phyloP scores from a whole-genome alignment of 2,329 filamentous ascomycete species.

The Helotiales sp. region DNA sequence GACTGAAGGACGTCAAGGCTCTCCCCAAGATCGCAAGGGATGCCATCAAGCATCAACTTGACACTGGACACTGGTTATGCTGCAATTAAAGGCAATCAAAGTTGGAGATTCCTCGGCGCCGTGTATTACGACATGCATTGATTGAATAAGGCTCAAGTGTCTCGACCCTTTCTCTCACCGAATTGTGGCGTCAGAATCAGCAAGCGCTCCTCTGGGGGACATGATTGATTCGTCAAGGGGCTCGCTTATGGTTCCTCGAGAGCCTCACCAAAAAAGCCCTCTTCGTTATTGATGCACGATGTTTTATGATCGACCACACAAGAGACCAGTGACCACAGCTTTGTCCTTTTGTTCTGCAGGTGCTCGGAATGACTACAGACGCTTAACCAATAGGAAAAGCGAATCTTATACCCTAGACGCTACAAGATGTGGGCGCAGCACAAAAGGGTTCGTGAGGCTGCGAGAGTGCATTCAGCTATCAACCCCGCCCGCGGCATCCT shows the following conservation, averaged over 20 bases:
- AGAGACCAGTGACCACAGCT: not conserved
- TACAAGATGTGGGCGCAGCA: too few species aligned
- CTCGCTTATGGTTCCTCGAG: not conserved
- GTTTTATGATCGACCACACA: not conserved
- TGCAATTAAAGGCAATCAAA: too few species aligned
- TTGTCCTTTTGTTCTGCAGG: not conserved
- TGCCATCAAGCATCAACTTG: constrained; percentile 4
- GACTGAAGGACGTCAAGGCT: not conserved
- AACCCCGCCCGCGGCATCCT: too few species aligned
- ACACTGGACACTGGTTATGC: not conserved
- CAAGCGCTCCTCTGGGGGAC: not conserved
- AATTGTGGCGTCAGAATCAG: not conserved
- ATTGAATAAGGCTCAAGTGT: not conserved
- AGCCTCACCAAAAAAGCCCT: not conserved
- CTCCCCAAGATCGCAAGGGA: constrained; percentile 2
- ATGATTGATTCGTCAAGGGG: not conserved
- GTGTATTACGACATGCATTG: not conserved
- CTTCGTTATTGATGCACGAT: not conserved
- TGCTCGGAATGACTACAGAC: not conserved
- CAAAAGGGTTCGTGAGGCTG: too few species aligned
- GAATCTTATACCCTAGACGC: too few species aligned
- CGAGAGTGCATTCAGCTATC: too few species aligned
- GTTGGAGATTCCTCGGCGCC: too few species aligned
- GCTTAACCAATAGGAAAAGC: too few species aligned
- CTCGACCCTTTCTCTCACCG: not conserved